Percentiles rank a stretch among this genome's conserved stretches.
These are phyloP conservation scores for Xylogone sp. DNA, from an alignment of 2,329 filamentous ascomycete species.

Conservation along the genomic window DNA sequence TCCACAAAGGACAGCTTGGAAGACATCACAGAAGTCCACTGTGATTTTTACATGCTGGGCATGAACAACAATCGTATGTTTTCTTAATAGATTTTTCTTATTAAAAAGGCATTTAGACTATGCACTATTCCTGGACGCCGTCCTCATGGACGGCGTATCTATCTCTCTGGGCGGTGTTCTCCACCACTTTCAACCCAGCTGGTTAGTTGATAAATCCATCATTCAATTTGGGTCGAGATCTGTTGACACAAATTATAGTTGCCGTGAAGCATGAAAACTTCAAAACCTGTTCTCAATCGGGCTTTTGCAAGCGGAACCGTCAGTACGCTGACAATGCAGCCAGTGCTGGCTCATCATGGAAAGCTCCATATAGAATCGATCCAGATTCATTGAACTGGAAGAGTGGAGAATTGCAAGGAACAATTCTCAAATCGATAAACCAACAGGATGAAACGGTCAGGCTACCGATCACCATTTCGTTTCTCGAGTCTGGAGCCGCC, in stretches of 20 bases:
- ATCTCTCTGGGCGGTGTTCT: constrained; percentile 54
- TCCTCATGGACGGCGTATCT: constrained; percentile 64
- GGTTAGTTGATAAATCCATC: constrained; percentile 42
- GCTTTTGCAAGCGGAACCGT: constrained; percentile 95
- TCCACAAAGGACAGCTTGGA: constrained; percentile 5
- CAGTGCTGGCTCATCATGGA: constrained; percentile 63
- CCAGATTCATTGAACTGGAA: constrained; percentile 70
- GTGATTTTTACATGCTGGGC: constrained; percentile 3
- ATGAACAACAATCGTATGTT: background rate
- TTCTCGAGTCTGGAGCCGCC: constrained; percentile 84
- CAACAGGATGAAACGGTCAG: constrained; percentile 64
- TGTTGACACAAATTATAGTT: constrained; percentile 43
- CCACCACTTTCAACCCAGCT: constrained; percentile 59
- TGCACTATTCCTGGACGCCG: constrained; percentile 31
- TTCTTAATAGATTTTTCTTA: background rate
- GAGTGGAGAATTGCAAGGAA: constrained; percentile 74
- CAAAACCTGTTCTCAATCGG: constrained; percentile 93
- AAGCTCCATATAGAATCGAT: constrained; percentile 75
- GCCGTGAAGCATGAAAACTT: constrained; percentile 95
- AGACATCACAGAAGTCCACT: background rate
- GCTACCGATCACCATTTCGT: constrained; percentile 80
- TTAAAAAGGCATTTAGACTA: constrained; percentile 2
- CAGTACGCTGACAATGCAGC: constrained; percentile 77
- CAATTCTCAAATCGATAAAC: constrained; percentile 75
- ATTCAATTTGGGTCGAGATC: constrained; percentile 1